A percentile compares a stretch with the other conserved stretches of the same genome.
Conservation (phyloP, 2,329 filamentous ascomycete genomes). For the Penicillium sp. region DNA sequence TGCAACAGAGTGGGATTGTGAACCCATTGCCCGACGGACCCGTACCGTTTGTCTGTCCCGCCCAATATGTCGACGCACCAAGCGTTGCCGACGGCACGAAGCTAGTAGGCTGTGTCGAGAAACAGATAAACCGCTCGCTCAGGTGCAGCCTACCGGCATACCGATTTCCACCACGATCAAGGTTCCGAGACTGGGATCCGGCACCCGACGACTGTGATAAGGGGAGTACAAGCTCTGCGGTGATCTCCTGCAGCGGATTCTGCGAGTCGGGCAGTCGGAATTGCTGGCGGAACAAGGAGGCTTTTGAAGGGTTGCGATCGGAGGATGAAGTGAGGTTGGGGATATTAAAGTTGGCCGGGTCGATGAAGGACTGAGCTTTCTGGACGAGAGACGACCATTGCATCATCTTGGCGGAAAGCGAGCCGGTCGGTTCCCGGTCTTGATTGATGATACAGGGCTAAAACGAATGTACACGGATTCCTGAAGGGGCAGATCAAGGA, state of each 20-base stretch:
- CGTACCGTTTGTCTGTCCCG: conserved; percentile 88
- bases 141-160: conserved; percentile 93
- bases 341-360: conserved; percentile 80
- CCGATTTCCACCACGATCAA: conserved; percentile 72
- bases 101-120: conserved; percentile 90
- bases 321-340: conserved; percentile 72
- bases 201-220: conserved; percentile 59
- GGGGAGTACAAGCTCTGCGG: conserved; percentile 88
- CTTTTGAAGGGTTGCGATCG: conserved; percentile 85
- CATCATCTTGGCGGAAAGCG: conserved; percentile 54
- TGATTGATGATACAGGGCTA: neutral
- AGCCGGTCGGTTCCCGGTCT: neutral
- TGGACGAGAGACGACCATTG: conserved; percentile 82
- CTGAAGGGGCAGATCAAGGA: neutral
- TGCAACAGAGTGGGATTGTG: conserved; percentile 88
- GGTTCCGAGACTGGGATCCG: conserved; percentile 63
- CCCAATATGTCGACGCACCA: conserved; percentile 80
- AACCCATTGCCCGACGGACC: conserved; percentile 96
- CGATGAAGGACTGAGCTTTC: conserved; percentile 94
- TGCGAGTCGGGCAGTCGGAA: conserved; percentile 94
- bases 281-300: conserved; percentile 90
- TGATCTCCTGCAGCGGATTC: conserved; percentile 93
- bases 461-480: neutral
- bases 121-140: conserved; percentile 93
- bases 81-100: conserved; percentile 81